Evolutionary conservation across 208 protist species (phyloP), one percentile per base, ranked within the genome.

Genomic region (Phytomonas serpens): DNA sequence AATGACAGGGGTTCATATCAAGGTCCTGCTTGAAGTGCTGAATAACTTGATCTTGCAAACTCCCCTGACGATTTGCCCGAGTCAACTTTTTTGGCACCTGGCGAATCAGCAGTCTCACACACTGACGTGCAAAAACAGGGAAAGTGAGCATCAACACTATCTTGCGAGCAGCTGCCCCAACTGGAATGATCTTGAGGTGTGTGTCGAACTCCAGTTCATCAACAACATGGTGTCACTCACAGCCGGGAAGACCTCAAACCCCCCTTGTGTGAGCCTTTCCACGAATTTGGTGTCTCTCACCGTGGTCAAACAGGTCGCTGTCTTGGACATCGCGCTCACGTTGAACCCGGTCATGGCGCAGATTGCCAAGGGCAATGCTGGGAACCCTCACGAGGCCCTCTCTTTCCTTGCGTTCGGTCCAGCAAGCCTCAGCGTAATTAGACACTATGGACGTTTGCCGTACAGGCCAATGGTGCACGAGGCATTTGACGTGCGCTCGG

Each of bases 31-130:
- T 51, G 73, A 89, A 57, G 61, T 64, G 30, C 76, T 90, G n/a
- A 65, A 86, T 33, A 96, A 94, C 80, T 73, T 86, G 27, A 92
- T 96, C 77, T 75, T 87, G 9, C 81, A 85, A 72, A 82, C 84
- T 73, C 78, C 75, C 27, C 78, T 80, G 47, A 82, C 85, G 29
- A 84, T 96, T 68, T 47, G 72, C 29, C 88, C 88, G 0, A 84
- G 92, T 37, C 87, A 96, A 61, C 83, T 96, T 0, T 96, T 92
- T 76, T 96, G 91, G 89, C 87, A 91, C 5, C 79, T 89, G 3
- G 85, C 83, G 10, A 92, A 89, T 73, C 76, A 92, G 67, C 85
- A 93, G 71, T 88, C 86, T 42, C 82, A 93, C 71, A 81, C 82
- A 4, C 76, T 85, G 34, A 80, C 76, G 29, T 85, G 86, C 13